These are phyloP conservation scores for Nadsonia commutata DNA, from an alignment of 1,139 yeast genomes.

Conservation along the genomic window DNA sequence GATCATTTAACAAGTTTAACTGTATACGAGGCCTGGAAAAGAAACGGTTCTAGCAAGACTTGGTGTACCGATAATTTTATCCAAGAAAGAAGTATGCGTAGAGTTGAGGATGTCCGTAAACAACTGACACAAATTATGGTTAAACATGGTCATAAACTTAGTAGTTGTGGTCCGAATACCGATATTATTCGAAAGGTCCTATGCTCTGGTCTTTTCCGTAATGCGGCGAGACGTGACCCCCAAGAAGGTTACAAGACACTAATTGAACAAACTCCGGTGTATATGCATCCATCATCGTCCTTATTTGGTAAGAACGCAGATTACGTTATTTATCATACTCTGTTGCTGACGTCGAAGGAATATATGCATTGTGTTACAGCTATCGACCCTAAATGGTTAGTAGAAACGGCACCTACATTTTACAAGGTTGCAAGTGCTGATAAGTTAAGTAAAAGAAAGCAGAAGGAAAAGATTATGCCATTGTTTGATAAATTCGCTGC, in stretches of 20 bases:
- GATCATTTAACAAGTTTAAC: constrained; percentile 79
- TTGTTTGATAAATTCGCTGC: constrained; percentile 40
- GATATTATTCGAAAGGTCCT: constrained; percentile 57
- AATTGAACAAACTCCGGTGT: constrained; percentile 63
- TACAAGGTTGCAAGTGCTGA: constrained; percentile 44
- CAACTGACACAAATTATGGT: constrained; percentile 56
- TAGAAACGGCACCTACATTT: constrained; percentile 75
- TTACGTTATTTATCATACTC: constrained; percentile 71
- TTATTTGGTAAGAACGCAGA: constrained; percentile 61
- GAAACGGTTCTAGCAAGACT: constrained; percentile 40
- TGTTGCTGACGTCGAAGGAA: constrained; percentile 70
- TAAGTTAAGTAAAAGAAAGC: constrained; percentile 28
- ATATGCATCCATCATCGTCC: constrained; percentile 80
- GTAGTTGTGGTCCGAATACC: constrained; percentile 36
- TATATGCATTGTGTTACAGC: constrained; percentile 81
- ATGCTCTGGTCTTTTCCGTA: constrained; percentile 79
- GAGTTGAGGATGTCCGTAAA: constrained; percentile 65
- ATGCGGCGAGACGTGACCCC: constrained; percentile 66
- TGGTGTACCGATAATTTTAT: constrained; percentile 80
- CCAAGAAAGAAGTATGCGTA: constrained; percentile 63
- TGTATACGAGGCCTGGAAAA: constrained; percentile 67
- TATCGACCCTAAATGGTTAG: constrained; percentile 75
- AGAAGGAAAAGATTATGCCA: constrained; percentile 44
- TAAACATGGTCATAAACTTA: constrained; percentile 35
- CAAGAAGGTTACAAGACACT: constrained; percentile 70